These are phyloP conservation scores for Saccharomycopsis fibuligera DNA, from an alignment of 805 yeast species.

Conservation along the genomic window DNA sequence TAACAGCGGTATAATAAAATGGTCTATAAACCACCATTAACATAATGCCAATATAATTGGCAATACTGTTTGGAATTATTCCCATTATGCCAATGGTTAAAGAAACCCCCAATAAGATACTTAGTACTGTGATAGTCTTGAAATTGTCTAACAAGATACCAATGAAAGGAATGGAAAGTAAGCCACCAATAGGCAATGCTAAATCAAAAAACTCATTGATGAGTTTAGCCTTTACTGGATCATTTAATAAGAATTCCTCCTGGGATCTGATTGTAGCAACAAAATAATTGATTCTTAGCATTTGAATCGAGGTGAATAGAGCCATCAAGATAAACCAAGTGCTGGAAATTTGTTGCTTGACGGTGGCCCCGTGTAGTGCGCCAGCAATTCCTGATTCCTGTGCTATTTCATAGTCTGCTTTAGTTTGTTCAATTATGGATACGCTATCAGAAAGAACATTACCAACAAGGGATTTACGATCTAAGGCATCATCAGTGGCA, in stretches of 20 bases:
- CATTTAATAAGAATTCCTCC: constrained; percentile 62
- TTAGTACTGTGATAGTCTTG: constrained; percentile 52
- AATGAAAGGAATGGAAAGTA: constrained; percentile 79
- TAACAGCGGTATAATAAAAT: constrained; percentile 85
- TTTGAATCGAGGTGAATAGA: constrained; percentile 74
- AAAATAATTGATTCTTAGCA: constrained; percentile 88
- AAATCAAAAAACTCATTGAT: constrained; percentile 76
- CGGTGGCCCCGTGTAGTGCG: constrained; percentile 18
- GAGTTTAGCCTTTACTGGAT: constrained; percentile 41
- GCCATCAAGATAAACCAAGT: constrained; percentile 80
- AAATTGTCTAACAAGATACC: constrained; percentile 74
- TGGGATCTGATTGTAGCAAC: constrained; percentile 86
- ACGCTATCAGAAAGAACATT: constrained; percentile 14
- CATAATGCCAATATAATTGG: constrained; percentile 64
- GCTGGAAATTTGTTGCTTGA: constrained; percentile 38
- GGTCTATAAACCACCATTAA: constrained; percentile 81
- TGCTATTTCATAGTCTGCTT: constrained; percentile 13
- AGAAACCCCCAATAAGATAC: constrained; percentile 47
- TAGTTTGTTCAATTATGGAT: constrained; percentile 17
- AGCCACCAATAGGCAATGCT: constrained; percentile 85
- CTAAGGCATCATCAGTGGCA: background rate
- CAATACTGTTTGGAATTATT: constrained; percentile 39
- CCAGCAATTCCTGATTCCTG: constrained; percentile 17
- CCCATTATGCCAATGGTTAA: constrained; percentile 68
- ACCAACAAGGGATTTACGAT: background rate